Evolutionary conservation across 805 yeast species (phyloP).

Genomic region (Schwanniomyces polymorphus): DNA sequence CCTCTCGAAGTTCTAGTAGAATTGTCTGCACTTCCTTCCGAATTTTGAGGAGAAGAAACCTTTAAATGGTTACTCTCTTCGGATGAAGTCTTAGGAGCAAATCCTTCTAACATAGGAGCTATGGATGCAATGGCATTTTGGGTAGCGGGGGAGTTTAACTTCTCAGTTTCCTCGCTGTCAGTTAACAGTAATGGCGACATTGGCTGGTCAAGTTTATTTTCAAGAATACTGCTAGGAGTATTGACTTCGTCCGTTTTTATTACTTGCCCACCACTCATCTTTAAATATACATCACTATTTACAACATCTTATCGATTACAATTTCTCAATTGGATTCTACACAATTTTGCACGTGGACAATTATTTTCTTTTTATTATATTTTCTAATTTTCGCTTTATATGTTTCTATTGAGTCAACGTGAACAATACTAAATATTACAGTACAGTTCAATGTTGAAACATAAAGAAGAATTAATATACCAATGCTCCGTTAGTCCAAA

Average conservation of each 20-base stretch:
- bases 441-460: neutral
- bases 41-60: conserved; percentile 7
- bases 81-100: conserved; percentile 62
- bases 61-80: conserved; percentile 25
- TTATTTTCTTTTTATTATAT: neutral
- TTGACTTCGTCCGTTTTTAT: neutral
- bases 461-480: conserved; percentile 26
- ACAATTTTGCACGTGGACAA: neutral
- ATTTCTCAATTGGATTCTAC: neutral
- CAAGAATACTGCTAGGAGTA: neutral
- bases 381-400: neutral
- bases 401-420: neutral
- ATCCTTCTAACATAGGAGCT: conserved; percentile 75
- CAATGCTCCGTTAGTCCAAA: conserved; percentile 63
- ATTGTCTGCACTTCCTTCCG: conserved; percentile 16
- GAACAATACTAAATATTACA: neutral
- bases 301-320: neutral
- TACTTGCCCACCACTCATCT: neutral
- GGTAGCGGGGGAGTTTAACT: conserved; percentile 31
- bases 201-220: conserved; percentile 23
- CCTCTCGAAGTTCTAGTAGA: conserved; percentile 16
- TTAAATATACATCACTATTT: neutral
- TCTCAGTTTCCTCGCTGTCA: conserved; percentile 8
- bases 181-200: conserved; percentile 35
- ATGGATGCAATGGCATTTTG: conserved; percentile 72